These are phyloP conservation scores for Diutina scorzettiae DNA, from an alignment of 1,139 yeast genomes.

Conservation along the genomic window DNA sequence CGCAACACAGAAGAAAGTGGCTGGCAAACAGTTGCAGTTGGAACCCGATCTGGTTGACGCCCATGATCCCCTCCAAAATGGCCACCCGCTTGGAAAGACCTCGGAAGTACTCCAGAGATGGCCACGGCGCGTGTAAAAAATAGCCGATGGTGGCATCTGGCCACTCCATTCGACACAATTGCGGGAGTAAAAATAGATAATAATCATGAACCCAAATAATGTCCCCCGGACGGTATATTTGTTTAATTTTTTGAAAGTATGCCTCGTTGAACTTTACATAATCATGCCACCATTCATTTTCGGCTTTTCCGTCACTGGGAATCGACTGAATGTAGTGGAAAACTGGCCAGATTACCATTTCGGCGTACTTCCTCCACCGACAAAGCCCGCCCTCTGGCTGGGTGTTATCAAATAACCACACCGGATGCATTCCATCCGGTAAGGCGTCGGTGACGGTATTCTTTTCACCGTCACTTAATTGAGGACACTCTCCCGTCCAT, in stretches of 20 bases:
- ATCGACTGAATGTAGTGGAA: slow-evolving; percentile 73
- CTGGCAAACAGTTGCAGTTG: slow-evolving; percentile 80
- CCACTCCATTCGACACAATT: slow-evolving; percentile 67
- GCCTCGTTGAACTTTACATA: slow-evolving; percentile 87
- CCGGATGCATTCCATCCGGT: slow-evolving; percentile 29
- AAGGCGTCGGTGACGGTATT: slow-evolving; percentile 31
- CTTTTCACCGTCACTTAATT: slow-evolving; percentile 46
- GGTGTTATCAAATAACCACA: slow-evolving; percentile 32
- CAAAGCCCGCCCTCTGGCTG: slow-evolving; percentile 32
- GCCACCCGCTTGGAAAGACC: slow-evolving; percentile 75
- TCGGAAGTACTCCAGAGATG: slow-evolving; percentile 89
- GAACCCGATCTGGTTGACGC: slow-evolving; percentile 76
- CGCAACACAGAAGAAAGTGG: slow-evolving; percentile 83
- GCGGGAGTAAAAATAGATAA: slow-evolving; percentile 75
- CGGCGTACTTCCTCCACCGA: slow-evolving; percentile 88
- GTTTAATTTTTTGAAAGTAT: slow-evolving; percentile 65
- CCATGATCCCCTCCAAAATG: slow-evolving; percentile 80
- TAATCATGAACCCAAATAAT: slow-evolving; percentile 94
- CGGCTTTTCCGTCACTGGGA: slow-evolving; percentile 51
- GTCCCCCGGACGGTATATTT: slow-evolving; percentile 78
- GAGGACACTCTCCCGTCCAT: slow-evolving; percentile 83
- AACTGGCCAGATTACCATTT: slow-evolving; percentile 85
- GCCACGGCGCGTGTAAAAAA: slow-evolving; percentile 85
- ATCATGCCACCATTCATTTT: slow-evolving; percentile 79
- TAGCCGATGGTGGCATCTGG: slow-evolving; percentile 77